Percentiles rank a stretch among this genome's conserved stretches.
These are phyloP conservation scores for Neurospora sp. DNA, from an alignment of 2,329 filamentous ascomycete species.

Conservation along the genomic window DNA sequence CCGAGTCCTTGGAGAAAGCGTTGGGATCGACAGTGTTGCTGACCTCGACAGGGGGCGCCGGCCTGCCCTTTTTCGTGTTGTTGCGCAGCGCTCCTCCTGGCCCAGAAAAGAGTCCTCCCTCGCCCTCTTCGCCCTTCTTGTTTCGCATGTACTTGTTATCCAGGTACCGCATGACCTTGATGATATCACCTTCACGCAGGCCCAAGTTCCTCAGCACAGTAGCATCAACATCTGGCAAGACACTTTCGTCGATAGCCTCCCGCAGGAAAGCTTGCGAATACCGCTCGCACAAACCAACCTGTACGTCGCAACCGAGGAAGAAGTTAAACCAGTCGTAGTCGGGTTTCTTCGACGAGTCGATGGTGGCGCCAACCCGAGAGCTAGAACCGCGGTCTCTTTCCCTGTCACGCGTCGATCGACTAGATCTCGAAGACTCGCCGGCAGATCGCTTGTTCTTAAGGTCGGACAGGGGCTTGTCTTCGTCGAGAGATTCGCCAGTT, in stretches of 20 bases:
- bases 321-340: constrained; percentile 99
- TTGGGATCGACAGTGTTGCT: constrained; percentile 82
- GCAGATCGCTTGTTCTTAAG: constrained; percentile 44
- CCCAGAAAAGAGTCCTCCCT: constrained; percentile 77
- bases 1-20: constrained; percentile 54
- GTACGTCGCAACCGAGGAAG: constrained; percentile 85
- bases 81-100: constrained; percentile 85
- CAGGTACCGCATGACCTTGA: constrained; percentile 84
- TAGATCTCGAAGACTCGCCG: constrained; percentile 9
- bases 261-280: constrained; percentile 82
- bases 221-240: constrained; percentile 80
- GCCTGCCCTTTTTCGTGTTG: constrained; percentile 87
- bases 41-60: constrained; percentile 75
- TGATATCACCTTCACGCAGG: constrained; percentile 91
- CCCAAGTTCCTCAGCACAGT: constrained; percentile 76
- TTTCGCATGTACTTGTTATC: constrained; percentile 70
- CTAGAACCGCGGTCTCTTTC: constrained; percentile 19
- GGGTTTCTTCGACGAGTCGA: constrained; percentile 51
- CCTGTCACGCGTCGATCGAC: background rate
- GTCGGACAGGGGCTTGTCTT: constrained; percentile 86
- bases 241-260: constrained; percentile 93
- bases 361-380: constrained; percentile 45
- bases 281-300: constrained; percentile 84
- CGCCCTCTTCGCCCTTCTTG: constrained; percentile 47
- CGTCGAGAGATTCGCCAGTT: constrained; percentile 83